Evolutionary conservation across 768 basidiomycete genomes (phyloP).

Genomic region (Gautieria morchelliformis): DNA sequence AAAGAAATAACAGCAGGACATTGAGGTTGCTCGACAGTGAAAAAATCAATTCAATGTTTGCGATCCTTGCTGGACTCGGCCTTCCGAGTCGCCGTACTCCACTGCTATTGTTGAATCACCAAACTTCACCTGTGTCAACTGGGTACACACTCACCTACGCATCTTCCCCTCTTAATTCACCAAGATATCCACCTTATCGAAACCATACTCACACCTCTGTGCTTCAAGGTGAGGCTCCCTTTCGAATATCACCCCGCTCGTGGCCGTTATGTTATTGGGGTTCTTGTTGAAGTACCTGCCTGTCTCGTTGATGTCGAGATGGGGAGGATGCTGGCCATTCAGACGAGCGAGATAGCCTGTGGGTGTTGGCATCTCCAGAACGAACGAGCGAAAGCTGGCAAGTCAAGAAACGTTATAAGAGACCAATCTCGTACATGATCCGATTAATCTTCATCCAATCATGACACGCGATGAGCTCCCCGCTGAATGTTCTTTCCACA

Average conservation of each 20-base stretch:
- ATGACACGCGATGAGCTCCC: constrained; percentile 49
- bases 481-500: constrained; percentile 39
- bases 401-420: not conserved
- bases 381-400: constrained; percentile 46
- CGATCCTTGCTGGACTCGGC: no score
- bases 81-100: no score
- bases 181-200: not conserved
- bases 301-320: not conserved
- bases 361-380: constrained; percentile 42
- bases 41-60: no score
- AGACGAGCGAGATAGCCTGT: constrained; percentile 42
- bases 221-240: not conserved
- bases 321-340: constrained; percentile 27
- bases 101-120: no score
- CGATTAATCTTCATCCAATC: constrained; percentile 33
- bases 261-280: not conserved
- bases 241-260: not conserved
- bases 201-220: not conserved
- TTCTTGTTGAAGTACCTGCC: constrained; percentile 4
- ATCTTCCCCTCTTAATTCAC: not conserved
- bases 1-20: no score
- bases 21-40: no score
- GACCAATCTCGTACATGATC: no score
- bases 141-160: no score
- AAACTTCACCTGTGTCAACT: no score